Conservation (phyloP, 768 basidiomycete genomes). For the Phylloporus sp. region DNA sequence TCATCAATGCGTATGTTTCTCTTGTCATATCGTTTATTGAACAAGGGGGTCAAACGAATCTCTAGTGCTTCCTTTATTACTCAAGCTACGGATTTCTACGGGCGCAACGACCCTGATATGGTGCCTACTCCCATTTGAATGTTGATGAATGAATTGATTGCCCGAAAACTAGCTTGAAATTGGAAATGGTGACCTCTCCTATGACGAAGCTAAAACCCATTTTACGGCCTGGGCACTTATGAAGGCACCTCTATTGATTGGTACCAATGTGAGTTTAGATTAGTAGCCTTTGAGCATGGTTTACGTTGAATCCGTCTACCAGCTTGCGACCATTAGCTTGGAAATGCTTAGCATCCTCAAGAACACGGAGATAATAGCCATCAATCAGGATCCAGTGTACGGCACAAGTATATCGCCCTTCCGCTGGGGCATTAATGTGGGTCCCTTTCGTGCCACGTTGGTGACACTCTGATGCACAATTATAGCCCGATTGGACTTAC, state of each 20-base stretch:
- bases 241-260: constrained; percentile 63
- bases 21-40: background rate
- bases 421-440: constrained; percentile 61
- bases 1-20: constrained; percentile 48
- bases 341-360: constrained; percentile 52
- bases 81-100: constrained; percentile 59
- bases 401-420: constrained; percentile 66
- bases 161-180: constrained; percentile 45
- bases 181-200: constrained; percentile 59
- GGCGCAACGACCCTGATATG: constrained; percentile 64
- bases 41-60: background rate
- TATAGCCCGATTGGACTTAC: constrained; percentile 34
- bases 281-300: background rate
- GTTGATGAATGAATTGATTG: constrained; percentile 1
- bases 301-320: background rate
- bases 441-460: constrained; percentile 14
- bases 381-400: constrained; percentile 61
- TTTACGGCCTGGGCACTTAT: constrained; percentile 70
- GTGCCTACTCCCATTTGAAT: constrained; percentile 26
- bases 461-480: background rate
- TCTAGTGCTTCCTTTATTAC: constrained; percentile 61
- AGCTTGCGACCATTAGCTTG: constrained; percentile 50
- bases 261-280: constrained; percentile 44
- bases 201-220: constrained; percentile 63
- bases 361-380: constrained; percentile 61